A percentile compares a stretch with the other conserved stretches of the same genome.
These are phyloP conservation scores for Chenopodium album DNA, from an alignment of 148 eudicot species.

Conservation along the genomic window DNA sequence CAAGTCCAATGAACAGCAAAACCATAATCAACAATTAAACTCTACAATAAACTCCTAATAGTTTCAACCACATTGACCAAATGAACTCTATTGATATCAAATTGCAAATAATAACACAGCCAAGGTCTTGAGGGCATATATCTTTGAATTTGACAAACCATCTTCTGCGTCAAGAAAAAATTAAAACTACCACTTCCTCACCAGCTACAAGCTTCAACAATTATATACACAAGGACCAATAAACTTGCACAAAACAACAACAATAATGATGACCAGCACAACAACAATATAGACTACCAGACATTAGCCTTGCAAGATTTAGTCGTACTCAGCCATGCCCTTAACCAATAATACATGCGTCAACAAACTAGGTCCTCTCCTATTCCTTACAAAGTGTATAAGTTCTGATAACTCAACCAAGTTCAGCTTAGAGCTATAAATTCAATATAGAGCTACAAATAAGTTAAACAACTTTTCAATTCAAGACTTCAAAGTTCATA, in stretches of 20 bases:
- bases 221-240: not conserved
- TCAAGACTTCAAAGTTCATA: not conserved
- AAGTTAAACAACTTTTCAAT: not conserved
- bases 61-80: not conserved
- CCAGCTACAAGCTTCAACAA: not conserved
- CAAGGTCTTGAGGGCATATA: too few relatives aligned
- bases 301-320: not conserved
- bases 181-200: not conserved
- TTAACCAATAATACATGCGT: not conserved
- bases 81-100: not conserved
- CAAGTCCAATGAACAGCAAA: not conserved
- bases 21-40: not conserved
- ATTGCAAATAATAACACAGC: too few relatives aligned
- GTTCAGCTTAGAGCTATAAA: not conserved
- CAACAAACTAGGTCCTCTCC: not conserved
- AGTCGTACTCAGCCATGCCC: not conserved
- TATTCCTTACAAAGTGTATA: not conserved
- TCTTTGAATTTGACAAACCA: too few relatives aligned
- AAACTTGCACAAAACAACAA: not conserved
- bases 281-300: not conserved
- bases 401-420: not conserved
- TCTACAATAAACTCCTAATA: not conserved
- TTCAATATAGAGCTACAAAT: not conserved
- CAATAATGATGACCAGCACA: not conserved
- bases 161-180: too few relatives aligned